These are phyloP conservation scores for Cynanchum wilfordii DNA, from an alignment of 257 asterid species.

Conservation along the genomic window DNA sequence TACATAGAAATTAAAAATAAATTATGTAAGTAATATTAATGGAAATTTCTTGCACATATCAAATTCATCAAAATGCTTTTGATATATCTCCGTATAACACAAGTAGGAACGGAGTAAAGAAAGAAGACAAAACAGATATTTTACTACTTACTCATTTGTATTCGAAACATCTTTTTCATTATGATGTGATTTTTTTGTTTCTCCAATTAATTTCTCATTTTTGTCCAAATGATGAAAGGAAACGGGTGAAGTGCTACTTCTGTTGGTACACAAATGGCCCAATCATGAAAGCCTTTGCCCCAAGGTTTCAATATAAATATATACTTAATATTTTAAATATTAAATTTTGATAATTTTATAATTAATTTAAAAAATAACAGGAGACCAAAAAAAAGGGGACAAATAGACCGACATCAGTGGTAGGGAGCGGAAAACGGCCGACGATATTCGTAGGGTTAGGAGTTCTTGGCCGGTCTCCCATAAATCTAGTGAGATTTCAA, in stretches of 20 bases:
- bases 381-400: too few species aligned
- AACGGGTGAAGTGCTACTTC: not conserved
- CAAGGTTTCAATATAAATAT: too few species aligned
- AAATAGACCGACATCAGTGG: not conserved
- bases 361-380: too few species aligned
- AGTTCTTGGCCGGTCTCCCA: not conserved
- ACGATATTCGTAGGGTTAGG: not conserved
- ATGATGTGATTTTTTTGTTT: slow-evolving; percentile 7
- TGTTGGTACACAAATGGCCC: not conserved
- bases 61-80: not conserved
- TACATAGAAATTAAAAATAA: too few species aligned
- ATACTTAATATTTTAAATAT: too few species aligned
- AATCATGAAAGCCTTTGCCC: not conserved
- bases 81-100: not conserved
- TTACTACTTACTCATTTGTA: not conserved
- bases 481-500: not conserved
- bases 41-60: not conserved
- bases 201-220: not conserved
- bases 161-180: not conserved
- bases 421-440: not conserved
- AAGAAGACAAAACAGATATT: slow-evolving; percentile 19
- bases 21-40: not conserved
- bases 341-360: too few species aligned
- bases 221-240: not conserved
- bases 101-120: not conserved